phyloP scores from a whole-genome alignment of 192 early-diverging fungal species.

The Podila verticillata region DNA sequence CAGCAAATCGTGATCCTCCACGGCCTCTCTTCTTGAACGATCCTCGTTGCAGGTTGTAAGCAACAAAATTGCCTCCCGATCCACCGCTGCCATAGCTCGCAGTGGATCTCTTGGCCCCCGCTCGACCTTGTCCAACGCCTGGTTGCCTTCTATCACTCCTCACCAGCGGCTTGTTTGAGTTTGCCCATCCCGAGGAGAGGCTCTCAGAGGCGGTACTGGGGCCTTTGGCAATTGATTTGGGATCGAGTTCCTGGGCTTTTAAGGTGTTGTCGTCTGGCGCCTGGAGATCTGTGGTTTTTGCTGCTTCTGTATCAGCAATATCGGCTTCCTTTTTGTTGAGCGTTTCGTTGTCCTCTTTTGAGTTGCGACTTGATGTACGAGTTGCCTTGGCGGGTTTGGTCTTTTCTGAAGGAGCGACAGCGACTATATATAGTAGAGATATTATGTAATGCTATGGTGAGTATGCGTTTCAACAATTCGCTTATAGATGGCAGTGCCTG shows the following conservation, averaged over 20 bases:
- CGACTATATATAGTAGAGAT: constrained; percentile 9
- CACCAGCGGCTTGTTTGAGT: constrained; percentile 40
- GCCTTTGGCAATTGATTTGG: not conserved
- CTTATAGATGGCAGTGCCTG: too few species aligned
- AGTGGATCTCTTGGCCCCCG: constrained; percentile 2
- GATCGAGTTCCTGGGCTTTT: not conserved
- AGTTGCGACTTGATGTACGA: not conserved
- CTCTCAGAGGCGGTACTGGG: not conserved
- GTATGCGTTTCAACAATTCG: not conserved
- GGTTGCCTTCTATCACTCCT: constrained; percentile 35
- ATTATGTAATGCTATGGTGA: not conserved
- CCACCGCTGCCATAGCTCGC: constrained; percentile 21
- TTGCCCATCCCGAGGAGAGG: constrained; percentile 16
- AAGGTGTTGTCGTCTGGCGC: not conserved
- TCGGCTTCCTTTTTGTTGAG: not conserved
- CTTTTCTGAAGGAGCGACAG: constrained; percentile 43
- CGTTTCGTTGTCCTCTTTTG: not conserved
- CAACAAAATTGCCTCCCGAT: constrained; percentile 37
- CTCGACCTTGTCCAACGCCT: constrained; percentile 30
- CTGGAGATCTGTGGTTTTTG: not conserved
- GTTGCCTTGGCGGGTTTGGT: not conserved
- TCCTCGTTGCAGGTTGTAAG: constrained; percentile 38
- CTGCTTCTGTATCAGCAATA: not conserved
- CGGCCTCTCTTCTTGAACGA: constrained; percentile 27
- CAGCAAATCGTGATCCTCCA: constrained; percentile 27